Evolutionary conservation across 768 basidiomycete species (phyloP).

Genomic region (Cyclocybe aegerita): DNA sequence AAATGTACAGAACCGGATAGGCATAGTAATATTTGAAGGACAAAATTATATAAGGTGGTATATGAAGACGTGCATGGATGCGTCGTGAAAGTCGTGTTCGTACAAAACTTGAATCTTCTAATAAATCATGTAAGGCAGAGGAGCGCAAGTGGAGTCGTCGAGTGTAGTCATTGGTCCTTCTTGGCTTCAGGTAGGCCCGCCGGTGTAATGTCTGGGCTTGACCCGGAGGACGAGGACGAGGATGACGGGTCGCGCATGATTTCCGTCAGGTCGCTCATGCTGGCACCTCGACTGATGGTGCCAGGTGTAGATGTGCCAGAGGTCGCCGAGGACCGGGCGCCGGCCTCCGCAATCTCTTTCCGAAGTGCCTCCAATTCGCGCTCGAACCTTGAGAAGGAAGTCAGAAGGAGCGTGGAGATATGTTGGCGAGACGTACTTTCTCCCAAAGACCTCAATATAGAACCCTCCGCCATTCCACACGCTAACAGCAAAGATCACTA

Average conservation of each 20-base stretch:
- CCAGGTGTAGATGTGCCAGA: constrained; percentile 51
- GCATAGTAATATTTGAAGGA: background rate
- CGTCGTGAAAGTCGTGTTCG: constrained; percentile 1
- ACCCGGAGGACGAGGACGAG: constrained; percentile 9
- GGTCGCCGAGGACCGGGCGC: constrained; percentile 35
- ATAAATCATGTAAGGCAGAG: background rate
- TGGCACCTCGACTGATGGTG: constrained; percentile 30
- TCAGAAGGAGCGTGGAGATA: constrained; percentile 11
- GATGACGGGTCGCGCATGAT: background rate
- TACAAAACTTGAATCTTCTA: constrained; percentile 4
- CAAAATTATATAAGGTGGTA: background rate
- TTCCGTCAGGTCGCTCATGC: constrained; percentile 36
- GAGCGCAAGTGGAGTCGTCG: background rate
- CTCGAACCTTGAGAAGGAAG: constrained; percentile 71
- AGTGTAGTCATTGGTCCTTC: constrained; percentile 21
- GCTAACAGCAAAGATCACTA: constrained; percentile 80
- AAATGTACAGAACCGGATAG: constrained; percentile 1
- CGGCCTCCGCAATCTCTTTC: constrained; percentile 81
- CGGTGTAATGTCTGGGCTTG: constrained; percentile 17
- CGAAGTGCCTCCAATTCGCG: constrained; percentile 87
- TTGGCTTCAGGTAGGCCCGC: constrained; percentile 15
- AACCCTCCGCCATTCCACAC: constrained; percentile 97
- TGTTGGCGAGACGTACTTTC: constrained; percentile 66
- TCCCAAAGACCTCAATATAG: constrained; percentile 96
- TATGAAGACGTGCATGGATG: background rate